A percentile compares a stretch with the other conserved stretches of the same genome.
Evolutionary conservation across 371 early-diverging fungal species (phyloP).

Genomic region (Coemansia sp.): DNA sequence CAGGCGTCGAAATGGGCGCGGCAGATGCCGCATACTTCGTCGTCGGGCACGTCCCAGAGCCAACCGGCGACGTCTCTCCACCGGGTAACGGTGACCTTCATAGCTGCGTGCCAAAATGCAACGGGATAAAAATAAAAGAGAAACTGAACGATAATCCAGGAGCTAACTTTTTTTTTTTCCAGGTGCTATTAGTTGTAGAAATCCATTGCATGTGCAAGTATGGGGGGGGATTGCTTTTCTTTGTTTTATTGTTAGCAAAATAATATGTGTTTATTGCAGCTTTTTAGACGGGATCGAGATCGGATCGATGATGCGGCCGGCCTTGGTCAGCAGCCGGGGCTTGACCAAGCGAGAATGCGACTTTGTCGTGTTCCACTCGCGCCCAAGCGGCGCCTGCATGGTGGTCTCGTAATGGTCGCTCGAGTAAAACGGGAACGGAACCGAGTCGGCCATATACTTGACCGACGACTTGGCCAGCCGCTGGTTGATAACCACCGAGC

Average conservation of each 20-base stretch:
- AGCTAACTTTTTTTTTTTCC: no score
- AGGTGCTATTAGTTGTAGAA: no score
- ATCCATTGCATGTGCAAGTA: no score
- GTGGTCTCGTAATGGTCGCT: constrained; percentile 86
- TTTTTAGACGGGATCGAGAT: constrained; percentile 53
- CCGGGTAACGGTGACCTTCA: constrained; percentile 36
- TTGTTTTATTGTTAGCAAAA: no score
- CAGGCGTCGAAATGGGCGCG: constrained; percentile 72
- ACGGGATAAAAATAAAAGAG: not conserved
- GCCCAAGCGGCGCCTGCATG: constrained; percentile 83
- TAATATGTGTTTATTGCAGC: constrained; percentile 17
- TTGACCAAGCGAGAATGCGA: constrained; percentile 70
- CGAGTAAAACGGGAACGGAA: constrained; percentile 86
- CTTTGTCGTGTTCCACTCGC: constrained; percentile 89
- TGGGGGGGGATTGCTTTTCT: no score
- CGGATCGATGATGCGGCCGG: constrained; percentile 88
- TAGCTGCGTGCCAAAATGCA: not conserved
- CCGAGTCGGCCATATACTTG: constrained; percentile 67
- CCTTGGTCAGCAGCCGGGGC: constrained; percentile 81
- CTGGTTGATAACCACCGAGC: constrained; percentile 91
- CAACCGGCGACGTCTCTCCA: constrained; percentile 64
- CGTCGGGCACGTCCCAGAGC: constrained; percentile 71
- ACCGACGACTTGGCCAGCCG: constrained; percentile 74
- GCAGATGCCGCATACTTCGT: constrained; percentile 90
- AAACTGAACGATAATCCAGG: not conserved